phyloP scores from a whole-genome alignment of 2,329 filamentous ascomycete genomes.

The Alternaria metachromatica region DNA sequence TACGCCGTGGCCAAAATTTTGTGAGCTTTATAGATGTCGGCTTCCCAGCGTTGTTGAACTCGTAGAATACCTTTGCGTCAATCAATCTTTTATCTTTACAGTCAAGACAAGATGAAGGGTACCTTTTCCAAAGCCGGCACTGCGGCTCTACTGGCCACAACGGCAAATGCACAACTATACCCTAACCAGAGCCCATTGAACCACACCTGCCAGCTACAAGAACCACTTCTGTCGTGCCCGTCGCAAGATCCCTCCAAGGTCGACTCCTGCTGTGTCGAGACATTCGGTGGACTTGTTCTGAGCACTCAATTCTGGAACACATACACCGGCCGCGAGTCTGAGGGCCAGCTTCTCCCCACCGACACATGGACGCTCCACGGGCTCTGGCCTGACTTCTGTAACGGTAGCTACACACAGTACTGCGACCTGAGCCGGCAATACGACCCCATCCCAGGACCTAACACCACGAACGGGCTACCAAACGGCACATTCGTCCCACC shows the following conservation, averaged over 20 bases:
- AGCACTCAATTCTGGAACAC: slow-evolving; percentile 70
- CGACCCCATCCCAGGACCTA: slow-evolving; percentile 66
- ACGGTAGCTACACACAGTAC: slow-evolving; percentile 70
- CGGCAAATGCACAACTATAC: slow-evolving; percentile 51
- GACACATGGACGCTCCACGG: slow-evolving; percentile 67
- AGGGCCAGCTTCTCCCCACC: slow-evolving; percentile 65
- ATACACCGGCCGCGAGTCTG: slow-evolving; percentile 65
- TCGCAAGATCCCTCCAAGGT: slow-evolving; percentile 46
- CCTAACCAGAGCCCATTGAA: slow-evolving; percentile 58
- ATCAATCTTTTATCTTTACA: neutral
- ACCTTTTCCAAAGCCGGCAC: slow-evolving; percentile 20
- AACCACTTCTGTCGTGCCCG: slow-evolving; percentile 44
- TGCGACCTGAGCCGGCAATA: slow-evolving; percentile 71
- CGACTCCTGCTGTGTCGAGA: slow-evolving; percentile 70
- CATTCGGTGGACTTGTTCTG: slow-evolving; percentile 67
- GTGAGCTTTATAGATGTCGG: slow-evolving; percentile 6
- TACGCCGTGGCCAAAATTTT: slow-evolving; percentile 11
- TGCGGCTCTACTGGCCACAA: slow-evolving; percentile 26
- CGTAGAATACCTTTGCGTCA: neutral
- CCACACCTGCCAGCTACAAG: slow-evolving; percentile 62
- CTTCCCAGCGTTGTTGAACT: neutral
- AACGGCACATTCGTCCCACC: slow-evolving; percentile 61
- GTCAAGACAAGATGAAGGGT: slow-evolving; percentile 28
- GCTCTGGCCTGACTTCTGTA: slow-evolving; percentile 50
- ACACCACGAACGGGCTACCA: slow-evolving; percentile 65